Base-by-base conservation (phyloP, 225 moss, liverwort and hornwort genomes). In the Antitrichia curtipendula region DNA sequence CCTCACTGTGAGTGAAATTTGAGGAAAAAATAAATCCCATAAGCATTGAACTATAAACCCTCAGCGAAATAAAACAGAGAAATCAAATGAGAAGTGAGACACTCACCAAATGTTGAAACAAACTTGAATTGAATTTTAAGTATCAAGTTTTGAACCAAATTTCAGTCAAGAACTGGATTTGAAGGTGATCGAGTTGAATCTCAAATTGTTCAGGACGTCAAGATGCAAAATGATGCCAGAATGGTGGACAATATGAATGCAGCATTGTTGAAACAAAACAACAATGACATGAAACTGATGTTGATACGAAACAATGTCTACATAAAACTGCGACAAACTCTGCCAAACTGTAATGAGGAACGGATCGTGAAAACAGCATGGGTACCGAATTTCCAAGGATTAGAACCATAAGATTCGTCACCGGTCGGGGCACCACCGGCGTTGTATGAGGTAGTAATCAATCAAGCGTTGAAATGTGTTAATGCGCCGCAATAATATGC, bases 11-110 rank as follows among this genome's bases (percentile, higher is more conserved):
- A 34, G 18, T 25, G 17, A 16, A 45, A 72, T 29, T 28, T 45
- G 29, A 8, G 1, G 41, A 27, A 2, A 71, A 43, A 29, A 0
- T 1, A 25, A 70, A 40, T 15, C 70, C 4, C 25, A 41, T 40
- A 70, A 41, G 25, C 41, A 41, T 25, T 4, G 40, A 69, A 69
- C 40, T 69, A 40, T 2, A 49, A 47, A 31, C 31, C 12, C 47
- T 1, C 0, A 0, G 1, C 1, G 0, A 32, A 74, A 74, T 5
- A 75, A 52, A 52, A 75, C 5, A 50, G 0, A n/a, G 9, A n/a
- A 50, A 13, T 56, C 25, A 52, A 74, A 19, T 74, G 29, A 72
- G 6, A 71, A 43, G 27, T 25, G 16, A 71, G 10, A 72, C 45
- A 49, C 7, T 49, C 12, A 31, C 11, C 4, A 6, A 0, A 31